Evolutionary conservation across 2,329 filamentous ascomycete genomes (phyloP).

Genomic region (Sordariomycetes sp.): DNA sequence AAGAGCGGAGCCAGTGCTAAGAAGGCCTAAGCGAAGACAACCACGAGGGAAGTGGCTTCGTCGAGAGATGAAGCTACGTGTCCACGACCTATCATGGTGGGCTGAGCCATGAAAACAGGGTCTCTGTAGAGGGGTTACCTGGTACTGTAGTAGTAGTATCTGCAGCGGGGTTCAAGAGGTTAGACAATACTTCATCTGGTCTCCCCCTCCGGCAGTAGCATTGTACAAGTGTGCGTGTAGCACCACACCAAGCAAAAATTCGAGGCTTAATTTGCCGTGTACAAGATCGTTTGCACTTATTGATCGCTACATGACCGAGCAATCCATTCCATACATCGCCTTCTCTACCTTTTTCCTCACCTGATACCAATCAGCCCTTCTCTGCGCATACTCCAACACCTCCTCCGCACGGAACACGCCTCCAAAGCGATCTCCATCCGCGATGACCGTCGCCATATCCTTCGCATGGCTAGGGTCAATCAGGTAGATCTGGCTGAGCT

Average conservation of each 20-base stretch:
- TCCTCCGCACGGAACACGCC: slow-evolving; percentile 93
- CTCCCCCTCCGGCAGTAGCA: too few species aligned
- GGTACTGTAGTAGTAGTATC: too few species aligned
- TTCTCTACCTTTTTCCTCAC: slow-evolving; percentile 84
- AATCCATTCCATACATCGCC: slow-evolving; percentile 95
- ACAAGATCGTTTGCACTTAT: background rate
- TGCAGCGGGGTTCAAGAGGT: too few species aligned
- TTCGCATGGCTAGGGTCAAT: slow-evolving; percentile 79
- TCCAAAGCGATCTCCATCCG: slow-evolving; percentile 79
- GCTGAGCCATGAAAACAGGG: too few species aligned
- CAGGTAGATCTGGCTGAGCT: slow-evolving; percentile 91
- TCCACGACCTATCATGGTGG: too few species aligned
- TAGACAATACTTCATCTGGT: too few species aligned
- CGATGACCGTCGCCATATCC: slow-evolving; percentile 91
- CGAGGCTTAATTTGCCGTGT: too few species aligned
- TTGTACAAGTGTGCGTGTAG: too few species aligned
- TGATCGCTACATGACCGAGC: slow-evolving; percentile 59
- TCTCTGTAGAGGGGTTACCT: too few species aligned
- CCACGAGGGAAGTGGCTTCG: background rate
- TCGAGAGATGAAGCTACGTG: background rate
- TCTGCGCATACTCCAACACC: slow-evolving; percentile 93
- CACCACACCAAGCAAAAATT: too few species aligned
- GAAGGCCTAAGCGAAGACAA: too few species aligned
- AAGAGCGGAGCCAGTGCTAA: slow-evolving; percentile 47
- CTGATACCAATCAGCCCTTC: slow-evolving; percentile 89